These are phyloP conservation scores for Poterioochromonas sp. DNA, from an alignment of 352 stramenopile genomes.

Conservation along the genomic window DNA sequence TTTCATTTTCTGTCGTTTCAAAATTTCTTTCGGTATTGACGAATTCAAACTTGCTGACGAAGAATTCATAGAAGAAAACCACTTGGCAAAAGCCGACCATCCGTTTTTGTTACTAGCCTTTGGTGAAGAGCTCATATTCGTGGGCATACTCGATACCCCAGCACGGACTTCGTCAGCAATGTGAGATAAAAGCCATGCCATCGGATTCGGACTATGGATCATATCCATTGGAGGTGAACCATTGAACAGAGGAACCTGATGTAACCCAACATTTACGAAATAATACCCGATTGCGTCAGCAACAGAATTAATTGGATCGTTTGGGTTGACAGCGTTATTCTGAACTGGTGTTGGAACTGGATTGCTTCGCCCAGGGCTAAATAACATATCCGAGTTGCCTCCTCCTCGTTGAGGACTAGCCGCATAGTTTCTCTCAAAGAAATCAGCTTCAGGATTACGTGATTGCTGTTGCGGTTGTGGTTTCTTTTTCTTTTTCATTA, in stretches of 20 bases:
- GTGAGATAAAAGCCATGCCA: background rate
- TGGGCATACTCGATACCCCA: background rate
- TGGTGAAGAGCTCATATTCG: background rate
- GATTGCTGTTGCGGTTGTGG: background rate
- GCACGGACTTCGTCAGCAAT: background rate
- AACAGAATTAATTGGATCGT: background rate
- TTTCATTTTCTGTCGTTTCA: background rate
- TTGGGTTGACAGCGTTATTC: background rate
- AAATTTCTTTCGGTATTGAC: background rate
- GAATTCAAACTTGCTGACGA: background rate
- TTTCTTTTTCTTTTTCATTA: too few species aligned
- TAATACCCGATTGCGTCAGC: background rate
- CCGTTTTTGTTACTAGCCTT: background rate
- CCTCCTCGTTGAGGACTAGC: background rate
- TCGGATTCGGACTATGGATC: background rate
- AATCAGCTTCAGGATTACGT: background rate
- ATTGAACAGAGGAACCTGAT: constrained; percentile 22
- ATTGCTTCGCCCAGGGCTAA: background rate
- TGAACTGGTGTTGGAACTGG: background rate
- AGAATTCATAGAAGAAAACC: background rate
- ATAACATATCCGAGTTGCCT: too few species aligned
- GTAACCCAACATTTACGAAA: constrained; percentile 7
- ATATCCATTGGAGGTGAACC: background rate
- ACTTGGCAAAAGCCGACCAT: background rate
- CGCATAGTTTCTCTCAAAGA: background rate